Percentiles rank a stretch among this genome's conserved stretches.
These are phyloP conservation scores for Physcomitrellopsis africana DNA, from an alignment of 225 moss, liverwort and hornwort genomes.

Conservation along the genomic window DNA sequence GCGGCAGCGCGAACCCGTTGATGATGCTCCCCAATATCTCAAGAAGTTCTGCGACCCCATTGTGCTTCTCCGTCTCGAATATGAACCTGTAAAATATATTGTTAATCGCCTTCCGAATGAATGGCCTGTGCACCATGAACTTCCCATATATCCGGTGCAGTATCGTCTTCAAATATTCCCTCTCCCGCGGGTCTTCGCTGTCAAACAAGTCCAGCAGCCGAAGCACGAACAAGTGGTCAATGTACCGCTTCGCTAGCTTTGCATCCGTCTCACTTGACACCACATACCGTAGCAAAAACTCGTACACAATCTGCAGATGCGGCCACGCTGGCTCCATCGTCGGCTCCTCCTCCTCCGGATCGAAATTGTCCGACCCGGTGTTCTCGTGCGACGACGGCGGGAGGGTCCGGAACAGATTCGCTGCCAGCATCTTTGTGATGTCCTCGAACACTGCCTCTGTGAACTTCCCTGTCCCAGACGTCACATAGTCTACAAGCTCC, in stretches of 20 bases:
- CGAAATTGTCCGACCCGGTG: constrained; percentile 56
- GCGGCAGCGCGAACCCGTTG: constrained; percentile 68
- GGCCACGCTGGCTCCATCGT: constrained; percentile 73
- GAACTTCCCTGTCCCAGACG: constrained; percentile 63
- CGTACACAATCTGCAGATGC: constrained; percentile 65
- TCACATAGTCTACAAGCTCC: constrained; percentile 74
- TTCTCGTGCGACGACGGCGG: constrained; percentile 64
- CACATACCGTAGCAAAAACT: constrained; percentile 64
- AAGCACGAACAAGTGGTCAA: constrained; percentile 62
- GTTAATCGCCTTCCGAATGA: constrained; percentile 70
- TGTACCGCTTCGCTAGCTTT: constrained; percentile 67
- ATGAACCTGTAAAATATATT: constrained; percentile 71
- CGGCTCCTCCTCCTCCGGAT: constrained; percentile 65
- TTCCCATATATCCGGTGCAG: constrained; percentile 65
- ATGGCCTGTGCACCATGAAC: constrained; percentile 65
- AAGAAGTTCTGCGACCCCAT: constrained; percentile 62
- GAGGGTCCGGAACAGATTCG: constrained; percentile 58
- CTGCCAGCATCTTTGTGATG: constrained; percentile 57
- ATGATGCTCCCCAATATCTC: constrained; percentile 69
- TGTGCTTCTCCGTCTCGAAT: constrained; percentile 72
- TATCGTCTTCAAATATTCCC: constrained; percentile 65
- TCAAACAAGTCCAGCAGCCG: constrained; percentile 59
- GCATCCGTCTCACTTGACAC: constrained; percentile 62
- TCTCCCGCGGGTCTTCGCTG: constrained; percentile 62
- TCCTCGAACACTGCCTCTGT: constrained; percentile 64